A percentile compares a stretch with the other conserved stretches of the same genome.
These are phyloP conservation scores for Isatis tinctoria DNA, from an alignment of 345 rosid species.

Conservation along the genomic window DNA sequence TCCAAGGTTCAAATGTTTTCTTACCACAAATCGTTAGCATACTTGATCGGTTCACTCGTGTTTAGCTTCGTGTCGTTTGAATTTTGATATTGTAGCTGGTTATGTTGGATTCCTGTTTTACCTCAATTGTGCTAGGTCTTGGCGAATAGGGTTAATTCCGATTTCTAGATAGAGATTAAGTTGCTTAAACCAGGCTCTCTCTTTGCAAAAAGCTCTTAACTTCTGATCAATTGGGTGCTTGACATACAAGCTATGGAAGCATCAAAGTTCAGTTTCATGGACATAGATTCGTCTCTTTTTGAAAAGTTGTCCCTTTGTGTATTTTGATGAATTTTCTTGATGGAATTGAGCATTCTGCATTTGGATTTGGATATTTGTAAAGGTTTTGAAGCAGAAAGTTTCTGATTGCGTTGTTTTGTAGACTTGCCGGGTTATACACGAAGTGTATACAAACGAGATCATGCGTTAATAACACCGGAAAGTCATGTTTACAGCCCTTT, in stretches of 20 bases:
- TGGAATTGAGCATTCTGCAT: background rate
- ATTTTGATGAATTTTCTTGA: background rate
- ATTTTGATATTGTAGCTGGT: background rate
- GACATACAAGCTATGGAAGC: background rate
- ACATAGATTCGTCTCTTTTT: background rate
- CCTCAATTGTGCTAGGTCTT: background rate
- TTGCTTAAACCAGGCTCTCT: background rate
- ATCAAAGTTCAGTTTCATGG: background rate
- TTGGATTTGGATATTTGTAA: conserved; percentile 2
- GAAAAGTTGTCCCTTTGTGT: background rate
- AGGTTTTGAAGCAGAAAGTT: background rate
- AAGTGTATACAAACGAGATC: conserved; percentile 73
- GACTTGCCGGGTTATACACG: conserved; percentile 93
- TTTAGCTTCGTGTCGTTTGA: background rate
- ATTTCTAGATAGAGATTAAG: background rate
- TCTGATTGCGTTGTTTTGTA: conserved; percentile 17
- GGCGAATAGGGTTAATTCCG: background rate
- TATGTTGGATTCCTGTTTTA: background rate
- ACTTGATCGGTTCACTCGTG: background rate
- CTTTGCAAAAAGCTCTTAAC: background rate
- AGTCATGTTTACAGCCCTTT: conserved; percentile 91
- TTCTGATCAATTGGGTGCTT: background rate
- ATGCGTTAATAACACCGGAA: conserved; percentile 87
- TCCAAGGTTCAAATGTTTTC: conserved; percentile 46
- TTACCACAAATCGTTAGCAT: background rate